phyloP scores from a whole-genome alignment of 352 stramenopile genomes.

The Aphanomyces cochlioides region DNA sequence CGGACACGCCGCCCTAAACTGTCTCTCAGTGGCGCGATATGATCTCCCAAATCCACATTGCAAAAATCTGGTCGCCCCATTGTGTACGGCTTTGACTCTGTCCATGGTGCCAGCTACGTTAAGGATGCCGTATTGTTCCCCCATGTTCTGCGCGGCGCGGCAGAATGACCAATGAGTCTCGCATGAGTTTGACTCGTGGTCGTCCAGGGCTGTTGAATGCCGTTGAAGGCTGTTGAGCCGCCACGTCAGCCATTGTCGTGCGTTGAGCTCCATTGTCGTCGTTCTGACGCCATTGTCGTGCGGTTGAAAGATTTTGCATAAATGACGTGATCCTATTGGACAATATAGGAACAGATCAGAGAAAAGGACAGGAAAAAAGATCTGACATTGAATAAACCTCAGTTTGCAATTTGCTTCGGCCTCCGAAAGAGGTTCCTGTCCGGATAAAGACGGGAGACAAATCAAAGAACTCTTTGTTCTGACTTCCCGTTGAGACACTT shows the following conservation, averaged over 20 bases:
- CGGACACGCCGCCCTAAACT: conserved; percentile 37
- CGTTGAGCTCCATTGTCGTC: no score
- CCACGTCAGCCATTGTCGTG: no score
- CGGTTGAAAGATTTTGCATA: background rate
- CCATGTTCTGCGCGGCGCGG: conserved; percentile 32
- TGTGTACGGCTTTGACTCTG: conserved; percentile 61
- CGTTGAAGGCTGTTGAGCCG: background rate
- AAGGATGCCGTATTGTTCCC: conserved; percentile 56
- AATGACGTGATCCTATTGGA: background rate
- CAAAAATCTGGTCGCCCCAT: conserved; percentile 38
- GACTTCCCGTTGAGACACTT: no score
- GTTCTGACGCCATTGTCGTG: background rate
- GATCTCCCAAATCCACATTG: conserved; percentile 50
- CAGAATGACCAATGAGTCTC: background rate
- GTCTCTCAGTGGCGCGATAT: conserved; percentile 47
- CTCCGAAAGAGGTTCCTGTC: background rate
- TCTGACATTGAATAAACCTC: background rate
- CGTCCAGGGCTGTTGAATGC: no score
- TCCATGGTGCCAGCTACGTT: conserved; percentile 72
- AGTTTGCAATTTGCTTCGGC: conserved; percentile 9
- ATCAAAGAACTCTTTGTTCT: no score
- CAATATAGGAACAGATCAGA: background rate
- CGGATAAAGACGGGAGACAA: no score
- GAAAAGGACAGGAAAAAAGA: background rate
- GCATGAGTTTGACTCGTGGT: no score